Conservation (phyloP, 176 grass and related monocot genomes). For the Oryza officinalis region DNA sequence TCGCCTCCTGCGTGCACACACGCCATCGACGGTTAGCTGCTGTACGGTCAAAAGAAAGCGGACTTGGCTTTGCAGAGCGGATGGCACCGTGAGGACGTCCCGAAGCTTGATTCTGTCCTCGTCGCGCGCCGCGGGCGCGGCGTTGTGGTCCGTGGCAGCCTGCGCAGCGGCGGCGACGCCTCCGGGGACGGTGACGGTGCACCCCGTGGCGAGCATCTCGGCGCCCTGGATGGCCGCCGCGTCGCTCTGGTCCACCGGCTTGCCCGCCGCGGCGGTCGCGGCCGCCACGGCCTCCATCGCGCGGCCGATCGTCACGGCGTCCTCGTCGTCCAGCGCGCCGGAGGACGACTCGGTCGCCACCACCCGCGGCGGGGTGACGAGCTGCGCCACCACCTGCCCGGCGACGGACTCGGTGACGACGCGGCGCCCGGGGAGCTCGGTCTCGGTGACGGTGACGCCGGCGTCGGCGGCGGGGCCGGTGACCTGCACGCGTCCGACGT, state of each 20-base stretch:
- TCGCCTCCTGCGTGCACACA: conserved; percentile 45
- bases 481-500: conserved; percentile 37
- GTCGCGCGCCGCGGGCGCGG: background rate
- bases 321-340: background rate
- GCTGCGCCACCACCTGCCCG: conserved; percentile 47
- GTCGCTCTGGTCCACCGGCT: conserved; percentile 44
- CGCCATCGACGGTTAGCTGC: background rate
- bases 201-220: conserved; percentile 50
- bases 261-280: background rate
- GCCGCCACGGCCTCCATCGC: conserved; percentile 17
- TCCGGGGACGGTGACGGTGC: background rate
- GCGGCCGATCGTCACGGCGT: conserved; percentile 29
- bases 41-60: too few relatives aligned
- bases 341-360: background rate
- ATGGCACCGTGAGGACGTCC: conserved; percentile 53
- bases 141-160: conserved; percentile 49
- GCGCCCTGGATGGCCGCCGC: conserved; percentile 60
- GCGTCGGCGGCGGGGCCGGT: conserved; percentile 15
- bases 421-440: conserved; percentile 38
- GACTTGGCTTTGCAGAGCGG: background rate
- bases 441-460: conserved; percentile 51
- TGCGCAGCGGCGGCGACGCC: conserved; percentile 43
- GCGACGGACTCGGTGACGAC: conserved; percentile 64
- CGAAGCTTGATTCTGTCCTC: conserved; percentile 58
- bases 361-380: conserved; percentile 18